These are phyloP conservation scores for Mrakia gelida DNA, from an alignment of 768 basidiomycete species.

Conservation along the genomic window DNA sequence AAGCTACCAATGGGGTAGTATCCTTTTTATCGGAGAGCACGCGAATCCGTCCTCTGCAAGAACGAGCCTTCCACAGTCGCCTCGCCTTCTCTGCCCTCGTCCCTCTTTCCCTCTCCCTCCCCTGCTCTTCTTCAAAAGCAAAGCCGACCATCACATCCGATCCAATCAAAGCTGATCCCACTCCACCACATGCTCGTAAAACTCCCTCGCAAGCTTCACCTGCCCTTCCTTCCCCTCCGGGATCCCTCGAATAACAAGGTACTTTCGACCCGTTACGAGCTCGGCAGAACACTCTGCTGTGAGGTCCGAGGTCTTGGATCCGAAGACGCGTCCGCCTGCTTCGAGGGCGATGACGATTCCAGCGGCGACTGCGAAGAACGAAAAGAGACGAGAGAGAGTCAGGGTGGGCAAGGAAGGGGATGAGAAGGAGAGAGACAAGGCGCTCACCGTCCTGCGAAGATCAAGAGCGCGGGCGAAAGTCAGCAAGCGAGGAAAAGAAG, in stretches of 20 bases:
- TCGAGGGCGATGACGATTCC: constrained; percentile 88
- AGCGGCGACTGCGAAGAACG: constrained; percentile 85
- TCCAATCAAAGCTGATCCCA: constrained; percentile 31
- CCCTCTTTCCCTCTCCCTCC: background rate
- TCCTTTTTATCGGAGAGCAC: too few species aligned
- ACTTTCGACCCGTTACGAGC: constrained; percentile 71
- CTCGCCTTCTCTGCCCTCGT: too few species aligned
- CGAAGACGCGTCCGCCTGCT: constrained; percentile 75
- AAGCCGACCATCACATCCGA: too few species aligned
- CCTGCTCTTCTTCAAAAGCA: too few species aligned
- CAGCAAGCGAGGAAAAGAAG: constrained; percentile 24
- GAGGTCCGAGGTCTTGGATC: constrained; percentile 49
- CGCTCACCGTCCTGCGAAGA: background rate
- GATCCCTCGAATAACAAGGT: constrained; percentile 58
- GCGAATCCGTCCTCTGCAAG: too few species aligned
- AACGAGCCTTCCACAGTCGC: too few species aligned
- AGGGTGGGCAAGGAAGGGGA: background rate
- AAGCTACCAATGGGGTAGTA: too few species aligned
- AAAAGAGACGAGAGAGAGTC: background rate
- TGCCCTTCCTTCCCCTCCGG: constrained; percentile 63
- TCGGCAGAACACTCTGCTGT: constrained; percentile 54
- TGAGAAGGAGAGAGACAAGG: constrained; percentile 56
- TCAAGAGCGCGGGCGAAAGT: background rate
- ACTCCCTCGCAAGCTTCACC: constrained; percentile 73
- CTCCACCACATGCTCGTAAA: constrained; percentile 55